Evolutionary conservation across 2,329 filamentous ascomycete genomes (phyloP).

Genomic region (Plectosphaerella plurivora): DNA sequence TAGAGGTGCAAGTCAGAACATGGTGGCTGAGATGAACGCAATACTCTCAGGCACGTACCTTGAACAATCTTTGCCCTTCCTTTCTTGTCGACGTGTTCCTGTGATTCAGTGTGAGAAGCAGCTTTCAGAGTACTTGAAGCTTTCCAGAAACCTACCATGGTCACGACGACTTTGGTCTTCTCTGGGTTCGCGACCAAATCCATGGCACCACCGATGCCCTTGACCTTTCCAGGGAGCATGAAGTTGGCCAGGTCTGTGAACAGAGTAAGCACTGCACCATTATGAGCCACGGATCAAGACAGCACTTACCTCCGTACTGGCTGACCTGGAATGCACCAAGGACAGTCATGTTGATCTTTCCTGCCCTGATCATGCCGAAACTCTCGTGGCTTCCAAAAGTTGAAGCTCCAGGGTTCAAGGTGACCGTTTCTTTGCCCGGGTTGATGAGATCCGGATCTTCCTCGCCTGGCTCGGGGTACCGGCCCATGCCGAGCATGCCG

Average conservation of each 20-base stretch:
- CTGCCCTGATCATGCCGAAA: constrained; percentile 88
- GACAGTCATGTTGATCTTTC: constrained; percentile 83
- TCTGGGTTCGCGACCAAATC: constrained; percentile 85
- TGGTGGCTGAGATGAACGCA: no score
- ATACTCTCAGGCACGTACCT: constrained; percentile 12
- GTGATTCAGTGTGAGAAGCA: no score
- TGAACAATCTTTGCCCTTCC: constrained; percentile 90
- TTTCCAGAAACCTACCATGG: constrained; percentile 49
- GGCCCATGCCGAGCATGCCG: constrained; percentile 69
- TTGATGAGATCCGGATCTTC: constrained; percentile 91
- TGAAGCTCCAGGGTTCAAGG: constrained; percentile 71
- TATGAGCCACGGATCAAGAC: neutral
- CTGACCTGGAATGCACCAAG: constrained; percentile 89
- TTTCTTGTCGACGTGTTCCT: constrained; percentile 91
- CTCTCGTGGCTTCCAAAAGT: constrained; percentile 85
- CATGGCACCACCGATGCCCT: constrained; percentile 92
- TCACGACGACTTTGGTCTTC: constrained; percentile 85
- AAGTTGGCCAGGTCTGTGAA: constrained; percentile 86
- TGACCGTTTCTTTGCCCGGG: constrained; percentile 89
- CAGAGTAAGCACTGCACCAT: constrained; percentile 78
- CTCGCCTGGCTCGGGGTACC: constrained; percentile 66
- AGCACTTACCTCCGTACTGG: constrained; percentile 42
- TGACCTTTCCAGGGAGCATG: constrained; percentile 89
- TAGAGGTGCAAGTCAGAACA: constrained; percentile 12
- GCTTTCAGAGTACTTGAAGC: neutral